Base-by-base conservation (phyloP, 257 asterid species). In the Solanum okadae region DNA sequence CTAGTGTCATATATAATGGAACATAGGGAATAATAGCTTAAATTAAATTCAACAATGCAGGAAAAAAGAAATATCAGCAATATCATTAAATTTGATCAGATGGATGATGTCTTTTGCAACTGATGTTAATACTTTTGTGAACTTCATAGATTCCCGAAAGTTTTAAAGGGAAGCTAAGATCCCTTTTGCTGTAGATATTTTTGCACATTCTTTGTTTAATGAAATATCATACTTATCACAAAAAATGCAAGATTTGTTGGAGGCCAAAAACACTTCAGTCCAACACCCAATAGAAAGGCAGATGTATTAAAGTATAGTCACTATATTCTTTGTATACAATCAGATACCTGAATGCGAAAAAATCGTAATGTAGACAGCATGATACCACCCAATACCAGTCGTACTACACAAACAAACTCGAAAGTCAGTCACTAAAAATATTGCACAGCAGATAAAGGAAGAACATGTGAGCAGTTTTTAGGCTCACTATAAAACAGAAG, bases 341-440 rank as follows among this genome's bases (percentile, higher is more conserved):
- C 12, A 61, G 86, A 40, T 90, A 95, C 98, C 98, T 97, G 97
- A 87, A 91, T 84, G 77, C 96, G 98, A 83, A 96, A 94, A 90
- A 94, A 94, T 46, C 98, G 96, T 91, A 97, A 85, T 37, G 98
- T 92, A 82, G 88, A 93, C 91, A 97, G 89, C 84, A 93, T 90
- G 88, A 94, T 88, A 93, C 91, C 88, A 88, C 99, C 98, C 88
- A 97, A 91, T 88, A 93, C 93, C 94, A 96, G 88, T 79, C 98
- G 98, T 90, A 94, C 99, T 97, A 94, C 89, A 90, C 85, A 85
- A 92, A 89, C 86, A 78, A 89, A 89, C 61, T 63, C 25, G 25
- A 82, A 31, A 82, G 27, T 81, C 68, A 81, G 86, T 81, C 42
- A 87, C 87, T 42, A 81, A 56, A 46, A 71, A 85, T 23, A 86